Conservation (phyloP, 495 filamentous ascomycete species). For the Friedmanniomyces endolithicus region DNA sequence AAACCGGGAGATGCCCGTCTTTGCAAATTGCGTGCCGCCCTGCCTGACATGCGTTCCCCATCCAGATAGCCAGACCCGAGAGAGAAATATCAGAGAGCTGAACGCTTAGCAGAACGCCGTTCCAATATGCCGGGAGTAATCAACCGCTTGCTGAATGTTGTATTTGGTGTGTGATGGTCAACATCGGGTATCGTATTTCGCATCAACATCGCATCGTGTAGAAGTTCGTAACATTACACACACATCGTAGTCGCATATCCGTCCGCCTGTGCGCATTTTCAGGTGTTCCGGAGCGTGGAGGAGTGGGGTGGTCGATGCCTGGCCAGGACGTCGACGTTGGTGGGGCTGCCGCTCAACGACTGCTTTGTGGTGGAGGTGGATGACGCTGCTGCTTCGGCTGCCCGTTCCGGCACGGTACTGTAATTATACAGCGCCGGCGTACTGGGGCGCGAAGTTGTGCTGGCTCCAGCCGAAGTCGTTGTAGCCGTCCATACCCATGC, state of each 20-base stretch:
- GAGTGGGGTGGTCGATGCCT: conserved; percentile 9
- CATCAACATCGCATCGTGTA: conserved; percentile 17
- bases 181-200: conserved; percentile 18
- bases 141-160: too few relatives aligned
- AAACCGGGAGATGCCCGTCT: conserved; percentile 5
- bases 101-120: conserved; percentile 32
- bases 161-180: conserved; percentile 16
- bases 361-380: not conserved
- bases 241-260: conserved; percentile 12
- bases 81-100: conserved; percentile 21
- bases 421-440: conserved; percentile 44
- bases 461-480: conserved; percentile 66
- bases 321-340: conserved; percentile 16
- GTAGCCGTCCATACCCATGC: conserved; percentile 57
- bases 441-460: conserved; percentile 46
- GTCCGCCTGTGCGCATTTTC: conserved; percentile 15
- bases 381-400: not conserved
- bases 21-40: conserved; percentile 15
- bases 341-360: conserved; percentile 10
- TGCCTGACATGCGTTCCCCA: conserved; percentile 5
- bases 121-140: conserved; percentile 30
- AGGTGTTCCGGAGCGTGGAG: not conserved
- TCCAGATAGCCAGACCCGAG: conserved; percentile 22
- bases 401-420: not conserved
- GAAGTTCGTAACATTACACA: not conserved